These are phyloP conservation scores for Narthecium ossifragum DNA, from an alignment of 106 monocot species.

Conservation along the genomic window DNA sequence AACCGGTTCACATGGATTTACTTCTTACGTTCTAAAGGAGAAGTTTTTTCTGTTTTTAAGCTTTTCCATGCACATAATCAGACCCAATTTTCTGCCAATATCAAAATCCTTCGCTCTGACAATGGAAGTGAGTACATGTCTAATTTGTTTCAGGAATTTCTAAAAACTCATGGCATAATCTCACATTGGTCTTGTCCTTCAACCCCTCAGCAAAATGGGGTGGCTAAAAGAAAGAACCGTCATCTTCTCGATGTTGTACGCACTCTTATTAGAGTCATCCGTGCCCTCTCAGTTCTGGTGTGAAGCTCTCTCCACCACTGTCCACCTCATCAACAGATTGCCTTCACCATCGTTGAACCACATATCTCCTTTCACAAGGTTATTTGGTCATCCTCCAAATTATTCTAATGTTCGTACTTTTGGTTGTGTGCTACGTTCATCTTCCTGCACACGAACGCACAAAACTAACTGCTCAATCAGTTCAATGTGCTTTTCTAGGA, in stretches of 20 bases:
- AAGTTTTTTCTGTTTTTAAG: too few relatives aligned
- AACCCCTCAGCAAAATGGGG: constrained; percentile 13
- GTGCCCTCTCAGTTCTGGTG: neutral
- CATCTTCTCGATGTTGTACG: too few relatives aligned
- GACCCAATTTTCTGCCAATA: constrained; percentile 3
- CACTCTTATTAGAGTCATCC: too few relatives aligned
- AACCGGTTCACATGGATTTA: too few relatives aligned
- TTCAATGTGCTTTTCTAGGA: constrained; percentile 9
- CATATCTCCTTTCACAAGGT: constrained; percentile 1
- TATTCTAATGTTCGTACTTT: neutral
- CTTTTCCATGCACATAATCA: neutral
- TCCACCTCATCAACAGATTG: constrained; percentile 15
- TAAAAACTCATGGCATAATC: neutral
- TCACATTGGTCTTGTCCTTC: constrained; percentile 8
- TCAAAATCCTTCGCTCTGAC: constrained; percentile 8
- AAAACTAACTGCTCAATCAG: constrained; percentile 6
- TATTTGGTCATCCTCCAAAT: neutral
- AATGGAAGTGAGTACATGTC: constrained; percentile 5
- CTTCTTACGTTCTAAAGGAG: too few relatives aligned
- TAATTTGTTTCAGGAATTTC: constrained; percentile 8
- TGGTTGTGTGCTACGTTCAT: constrained; percentile 11
- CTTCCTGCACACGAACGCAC: constrained; percentile 3
- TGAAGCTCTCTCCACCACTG: neutral
- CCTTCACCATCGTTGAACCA: neutral
- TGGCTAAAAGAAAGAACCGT: constrained; percentile 10